phyloP scores from a whole-genome alignment of 306 rosid species.

The Malus asiatica region DNA sequence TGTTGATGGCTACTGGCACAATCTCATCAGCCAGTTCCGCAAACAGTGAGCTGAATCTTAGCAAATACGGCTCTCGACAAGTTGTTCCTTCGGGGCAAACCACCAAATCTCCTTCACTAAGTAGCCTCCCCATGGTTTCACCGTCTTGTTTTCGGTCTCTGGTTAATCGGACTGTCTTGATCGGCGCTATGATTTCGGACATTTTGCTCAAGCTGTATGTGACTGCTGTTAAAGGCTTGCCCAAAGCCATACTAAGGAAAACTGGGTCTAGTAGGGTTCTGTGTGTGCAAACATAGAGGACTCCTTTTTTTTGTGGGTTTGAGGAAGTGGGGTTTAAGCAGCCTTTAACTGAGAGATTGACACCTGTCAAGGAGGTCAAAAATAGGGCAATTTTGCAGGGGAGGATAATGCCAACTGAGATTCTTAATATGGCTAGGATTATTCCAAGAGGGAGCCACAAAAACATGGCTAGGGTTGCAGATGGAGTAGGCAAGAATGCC shows the following conservation, averaged over 20 bases:
- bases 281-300: constrained; percentile 68
- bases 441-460: constrained; percentile 75
- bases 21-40: constrained; percentile 83
- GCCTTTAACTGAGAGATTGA: constrained; percentile 31
- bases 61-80: constrained; percentile 80
- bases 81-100: constrained; percentile 99
- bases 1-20: constrained; percentile 74
- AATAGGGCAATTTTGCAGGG: constrained; percentile 39
- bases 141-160: constrained; percentile 70
- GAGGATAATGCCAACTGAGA: constrained; percentile 49
- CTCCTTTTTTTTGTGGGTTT: constrained; percentile 32
- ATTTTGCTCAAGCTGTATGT: constrained; percentile 70
- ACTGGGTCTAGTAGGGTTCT: constrained; percentile 78
- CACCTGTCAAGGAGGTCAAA: constrained; percentile 41
- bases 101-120: constrained; percentile 67
- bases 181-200: constrained; percentile 54
- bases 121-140: constrained; percentile 48
- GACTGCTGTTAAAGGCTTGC: constrained; percentile 57
- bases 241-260: constrained; percentile 41
- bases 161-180: constrained; percentile 56
- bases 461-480: constrained; percentile 62
- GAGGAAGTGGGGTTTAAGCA: not conserved
- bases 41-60: constrained; percentile 83
- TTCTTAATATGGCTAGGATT: constrained; percentile 51
- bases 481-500: constrained; percentile 82